phyloP scores from a whole-genome alignment of 139 green algal genomes.

The Volvox africanus region DNA sequence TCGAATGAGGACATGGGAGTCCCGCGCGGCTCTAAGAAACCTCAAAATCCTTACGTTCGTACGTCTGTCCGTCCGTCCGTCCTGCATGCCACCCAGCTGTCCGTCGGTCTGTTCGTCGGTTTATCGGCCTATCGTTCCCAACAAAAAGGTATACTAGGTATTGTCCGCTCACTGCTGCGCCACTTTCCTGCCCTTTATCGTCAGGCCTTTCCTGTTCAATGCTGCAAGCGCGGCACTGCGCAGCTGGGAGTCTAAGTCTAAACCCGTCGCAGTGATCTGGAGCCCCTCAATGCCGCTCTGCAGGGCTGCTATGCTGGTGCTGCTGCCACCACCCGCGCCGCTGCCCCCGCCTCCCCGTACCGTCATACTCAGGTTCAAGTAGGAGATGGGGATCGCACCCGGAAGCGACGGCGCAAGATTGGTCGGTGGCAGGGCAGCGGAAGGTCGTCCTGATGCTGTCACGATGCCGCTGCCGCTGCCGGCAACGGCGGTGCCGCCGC shows the following conservation, averaged over 20 bases:
- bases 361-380: neutral
- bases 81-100: no score
- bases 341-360: neutral
- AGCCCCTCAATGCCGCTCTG: conserved; percentile 9
- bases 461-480: neutral
- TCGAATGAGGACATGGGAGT: no score
- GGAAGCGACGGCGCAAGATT: neutral
- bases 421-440: no score
- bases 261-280: neutral
- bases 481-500: neutral
- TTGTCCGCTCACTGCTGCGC: neutral
- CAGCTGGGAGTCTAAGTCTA: conserved; percentile 16
- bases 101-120: no score
- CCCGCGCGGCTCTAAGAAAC: no score
- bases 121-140: no score
- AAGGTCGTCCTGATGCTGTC: no score
- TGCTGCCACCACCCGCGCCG: neutral
- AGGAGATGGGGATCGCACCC: neutral
- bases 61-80: no score
- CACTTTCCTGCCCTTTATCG: conserved; percentile 28
- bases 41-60: no score
- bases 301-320: neutral
- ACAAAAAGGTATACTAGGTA: no score
- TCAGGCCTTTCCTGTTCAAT: conserved; percentile 5
- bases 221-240: conserved; percentile 5